Evolutionary conservation across 2,329 filamentous ascomycete species (phyloP).

Genomic region (Nigrograna mackinnonii): DNA sequence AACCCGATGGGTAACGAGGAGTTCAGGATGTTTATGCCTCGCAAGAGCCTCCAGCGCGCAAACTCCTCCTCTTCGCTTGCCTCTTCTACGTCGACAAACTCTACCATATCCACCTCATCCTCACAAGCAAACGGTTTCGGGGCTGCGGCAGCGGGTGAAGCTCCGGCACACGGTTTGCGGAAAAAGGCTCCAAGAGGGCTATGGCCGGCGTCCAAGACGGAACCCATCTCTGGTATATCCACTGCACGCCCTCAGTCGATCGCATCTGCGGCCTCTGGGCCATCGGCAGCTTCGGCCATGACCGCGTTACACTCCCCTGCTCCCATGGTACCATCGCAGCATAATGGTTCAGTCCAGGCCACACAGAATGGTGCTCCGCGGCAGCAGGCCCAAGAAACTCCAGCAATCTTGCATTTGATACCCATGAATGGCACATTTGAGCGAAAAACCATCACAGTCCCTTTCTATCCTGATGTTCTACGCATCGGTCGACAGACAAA

Average conservation of each 20-base stretch:
- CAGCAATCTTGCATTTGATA: constrained; percentile 81
- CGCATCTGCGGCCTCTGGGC: constrained; percentile 60
- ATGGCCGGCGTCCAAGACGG: constrained; percentile 69
- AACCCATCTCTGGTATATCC: constrained; percentile 65
- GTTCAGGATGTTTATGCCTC: constrained; percentile 85
- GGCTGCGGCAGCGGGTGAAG: constrained; percentile 35
- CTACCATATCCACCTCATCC: constrained; percentile 66
- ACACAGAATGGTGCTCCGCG: constrained; percentile 62
- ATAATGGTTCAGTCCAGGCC: constrained; percentile 63
- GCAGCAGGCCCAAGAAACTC: constrained; percentile 57
- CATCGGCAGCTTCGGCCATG: constrained; percentile 64
- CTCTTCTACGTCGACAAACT: constrained; percentile 64
- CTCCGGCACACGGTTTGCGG: constrained; percentile 45
- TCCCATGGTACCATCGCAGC: constrained; percentile 69
- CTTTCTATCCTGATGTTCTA: constrained; percentile 90
- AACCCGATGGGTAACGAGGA: constrained; percentile 82
- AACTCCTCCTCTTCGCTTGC: constrained; percentile 88
- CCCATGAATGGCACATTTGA: constrained; percentile 97
- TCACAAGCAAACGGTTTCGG: constrained; percentile 65
- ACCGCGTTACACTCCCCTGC: constrained; percentile 65
- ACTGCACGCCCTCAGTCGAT: constrained; percentile 66
- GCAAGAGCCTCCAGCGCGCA: constrained; percentile 82
- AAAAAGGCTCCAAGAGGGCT: constrained; percentile 59
- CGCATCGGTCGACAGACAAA: constrained; percentile 97
- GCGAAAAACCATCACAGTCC: constrained; percentile 92